Percentiles rank a stretch among this genome's conserved stretches.
Evolutionary conservation across 1,139 yeast species (phyloP).

Genomic region (Lodderomyces parapsilosis): DNA sequence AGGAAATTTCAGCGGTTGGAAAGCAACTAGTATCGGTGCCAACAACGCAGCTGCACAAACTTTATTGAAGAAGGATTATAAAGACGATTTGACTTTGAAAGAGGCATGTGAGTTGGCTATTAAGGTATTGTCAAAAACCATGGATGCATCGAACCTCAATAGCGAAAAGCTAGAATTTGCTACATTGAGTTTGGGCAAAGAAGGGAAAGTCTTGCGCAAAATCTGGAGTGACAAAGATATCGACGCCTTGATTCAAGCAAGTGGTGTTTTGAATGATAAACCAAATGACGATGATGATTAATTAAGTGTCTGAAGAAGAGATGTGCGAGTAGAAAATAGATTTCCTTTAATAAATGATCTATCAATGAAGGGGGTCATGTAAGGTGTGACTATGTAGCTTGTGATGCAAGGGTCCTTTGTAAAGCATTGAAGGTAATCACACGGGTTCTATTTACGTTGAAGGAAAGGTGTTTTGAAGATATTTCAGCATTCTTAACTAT

Average conservation of each 20-base stretch:
- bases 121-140: constrained; percentile 90
- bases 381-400: too few relatives aligned
- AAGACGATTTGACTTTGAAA: constrained; percentile 71
- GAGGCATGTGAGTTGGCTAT: constrained; percentile 88
- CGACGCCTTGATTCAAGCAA: constrained; percentile 66
- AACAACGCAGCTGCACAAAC: constrained; percentile 97
- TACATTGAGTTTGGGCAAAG: constrained; percentile 57
- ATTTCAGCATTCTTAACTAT: neutral
- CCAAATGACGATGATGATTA: constrained; percentile 22
- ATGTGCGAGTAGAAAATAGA: neutral
- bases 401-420: too few relatives aligned
- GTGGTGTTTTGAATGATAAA: constrained; percentile 62
- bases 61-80: constrained; percentile 89
- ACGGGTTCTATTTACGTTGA: too few relatives aligned
- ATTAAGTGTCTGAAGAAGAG: neutral
- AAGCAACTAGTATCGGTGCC: constrained; percentile 96
- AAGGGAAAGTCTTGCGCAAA: constrained; percentile 60
- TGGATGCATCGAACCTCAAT: constrained; percentile 80
- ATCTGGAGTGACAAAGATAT: constrained; percentile 82
- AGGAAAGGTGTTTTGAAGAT: too few relatives aligned
- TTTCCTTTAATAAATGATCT: neutral
- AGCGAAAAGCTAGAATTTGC: constrained; percentile 77
- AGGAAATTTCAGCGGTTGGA: constrained; percentile 98
- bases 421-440: too few relatives aligned
- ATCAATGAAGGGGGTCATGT: neutral